Evolutionary conservation across 176 grass and related monocot species (phyloP), one percentile per base, ranked within the genome.

Genomic region (Eragrostis nindensis): DNA sequence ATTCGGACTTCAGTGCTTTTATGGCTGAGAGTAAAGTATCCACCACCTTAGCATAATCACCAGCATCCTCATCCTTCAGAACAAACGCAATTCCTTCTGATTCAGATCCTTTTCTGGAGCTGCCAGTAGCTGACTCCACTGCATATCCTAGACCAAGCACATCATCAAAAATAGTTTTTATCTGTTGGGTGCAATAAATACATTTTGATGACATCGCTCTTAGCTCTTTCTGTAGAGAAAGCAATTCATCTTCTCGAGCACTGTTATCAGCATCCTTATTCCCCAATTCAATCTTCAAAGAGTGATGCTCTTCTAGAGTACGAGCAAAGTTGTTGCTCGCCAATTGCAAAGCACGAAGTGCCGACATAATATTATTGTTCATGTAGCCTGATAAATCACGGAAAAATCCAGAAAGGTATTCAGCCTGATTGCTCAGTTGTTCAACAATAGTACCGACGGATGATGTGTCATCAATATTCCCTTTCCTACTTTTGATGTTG

Each of bases 341-440:
- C 41, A 73, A 74, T 71, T 93, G 87, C 62, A 95, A 61, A 79
- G 79, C 84, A 84, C 48, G 90, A 46, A 77, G 79, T 79, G 93
- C 70, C 61, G 80, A 71, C 30, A 68, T 76, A 78, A 84, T 83
- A 82, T 93, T 86, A 38, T 78, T 80, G 79, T 89, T 88, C 70
- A 93, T 87, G 69, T 89, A 83, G 54, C 75, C 79, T 62, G 88
- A 95, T 66, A 93, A 80, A 82, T 89, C 90, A 87, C 87, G 75
- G 66, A 93, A 87, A 64, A 84, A 87, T 24, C 68, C 73, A 52
- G 69, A 68, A 53, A 89, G 39, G 59, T 84, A 43, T 76, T 89
- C 76, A 44, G 84, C 82, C 91, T 88, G 80, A 43, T 73, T 80
- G 76, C 77, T 92, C 65, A 93, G 75, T 32, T 86, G 66, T 63